Evolutionary conservation across 1,284 basidiomycete genomes (phyloP).

Genomic region (Singerocomus inundabilis): DNA sequence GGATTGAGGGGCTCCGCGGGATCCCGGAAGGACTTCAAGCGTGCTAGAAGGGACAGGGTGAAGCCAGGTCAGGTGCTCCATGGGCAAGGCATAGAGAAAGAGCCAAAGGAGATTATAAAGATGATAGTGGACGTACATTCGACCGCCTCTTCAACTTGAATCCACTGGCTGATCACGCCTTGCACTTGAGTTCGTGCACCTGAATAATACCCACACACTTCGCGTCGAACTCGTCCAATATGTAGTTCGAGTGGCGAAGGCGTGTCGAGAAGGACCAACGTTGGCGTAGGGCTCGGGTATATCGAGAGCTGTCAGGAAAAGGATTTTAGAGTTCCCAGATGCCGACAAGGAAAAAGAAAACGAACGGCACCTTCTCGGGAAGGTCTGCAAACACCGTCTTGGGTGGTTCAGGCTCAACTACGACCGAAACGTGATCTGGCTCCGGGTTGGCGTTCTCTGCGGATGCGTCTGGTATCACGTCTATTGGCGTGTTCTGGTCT

Average conservation of each 20-base stretch:
- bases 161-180: conserved; percentile 73
- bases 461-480: conserved; percentile 3
- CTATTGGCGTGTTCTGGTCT: conserved; percentile 3
- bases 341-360: background rate
- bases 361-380: conserved; percentile 25
- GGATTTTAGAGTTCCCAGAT: background rate
- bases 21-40: conserved; percentile 79
- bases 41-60: conserved; percentile 43
- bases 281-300: conserved; percentile 61
- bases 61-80: background rate
- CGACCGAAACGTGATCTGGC: background rate
- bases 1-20: conserved; percentile 83
- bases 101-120: background rate
- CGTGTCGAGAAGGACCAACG: conserved; percentile 67
- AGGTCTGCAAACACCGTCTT: conserved; percentile 19
- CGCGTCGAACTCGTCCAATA: conserved; percentile 65
- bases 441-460: background rate
- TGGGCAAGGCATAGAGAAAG: no score
- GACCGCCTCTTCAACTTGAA: conserved; percentile 75
- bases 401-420: conserved; percentile 11
- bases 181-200: conserved; percentile 66
- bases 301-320: conserved; percentile 68
- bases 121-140: conserved; percentile 61
- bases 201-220: conserved; percentile 51
- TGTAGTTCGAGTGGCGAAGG: conserved; percentile 70